These are phyloP conservation scores for Leucogyrophana mollusca DNA, from an alignment of 768 basidiomycete genomes.

Conservation along the genomic window DNA sequence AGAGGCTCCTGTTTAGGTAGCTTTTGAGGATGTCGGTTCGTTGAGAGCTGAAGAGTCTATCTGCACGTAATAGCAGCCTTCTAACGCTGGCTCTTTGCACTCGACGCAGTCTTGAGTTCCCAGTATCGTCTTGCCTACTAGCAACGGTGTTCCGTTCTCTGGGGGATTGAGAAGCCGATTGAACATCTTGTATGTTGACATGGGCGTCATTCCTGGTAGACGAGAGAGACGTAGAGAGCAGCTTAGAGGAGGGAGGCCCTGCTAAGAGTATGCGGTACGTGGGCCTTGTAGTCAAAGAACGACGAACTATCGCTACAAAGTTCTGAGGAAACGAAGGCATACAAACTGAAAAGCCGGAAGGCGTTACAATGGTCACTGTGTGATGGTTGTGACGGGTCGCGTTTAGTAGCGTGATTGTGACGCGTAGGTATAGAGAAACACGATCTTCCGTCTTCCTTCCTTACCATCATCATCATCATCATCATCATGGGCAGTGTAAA, in stretches of 20 bases:
- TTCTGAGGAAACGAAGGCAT: no score
- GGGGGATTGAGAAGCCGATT: not conserved
- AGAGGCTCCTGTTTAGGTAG: conserved; percentile 21
- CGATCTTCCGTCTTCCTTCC: not conserved
- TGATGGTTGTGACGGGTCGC: no score
- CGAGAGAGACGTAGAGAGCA: no score
- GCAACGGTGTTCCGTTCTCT: not conserved
- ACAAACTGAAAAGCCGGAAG: no score
- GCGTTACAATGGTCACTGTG: no score
- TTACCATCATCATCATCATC: conserved; percentile 10
- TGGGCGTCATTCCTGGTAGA: not conserved
- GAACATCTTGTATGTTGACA: not conserved
- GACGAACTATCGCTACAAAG: no score
- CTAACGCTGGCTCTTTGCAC: conserved; percentile 20
- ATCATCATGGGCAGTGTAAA: conserved; percentile 7
- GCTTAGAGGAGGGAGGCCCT: no score
- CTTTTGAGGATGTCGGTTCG: conserved; percentile 15
- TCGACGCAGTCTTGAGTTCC: not conserved
- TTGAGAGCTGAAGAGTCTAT: conserved; percentile 22
- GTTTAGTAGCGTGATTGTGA: conserved; percentile 2
- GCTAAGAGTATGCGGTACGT: no score
- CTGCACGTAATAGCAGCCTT: conserved; percentile 23
- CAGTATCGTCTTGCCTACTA: not conserved
- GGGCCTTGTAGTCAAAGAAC: no score
- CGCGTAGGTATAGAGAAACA: conserved; percentile 4